Percentiles rank a stretch among this genome's conserved stretches.
phyloP scores from a whole-genome alignment of 768 basidiomycete genomes.

The Naganishia antarctica region DNA sequence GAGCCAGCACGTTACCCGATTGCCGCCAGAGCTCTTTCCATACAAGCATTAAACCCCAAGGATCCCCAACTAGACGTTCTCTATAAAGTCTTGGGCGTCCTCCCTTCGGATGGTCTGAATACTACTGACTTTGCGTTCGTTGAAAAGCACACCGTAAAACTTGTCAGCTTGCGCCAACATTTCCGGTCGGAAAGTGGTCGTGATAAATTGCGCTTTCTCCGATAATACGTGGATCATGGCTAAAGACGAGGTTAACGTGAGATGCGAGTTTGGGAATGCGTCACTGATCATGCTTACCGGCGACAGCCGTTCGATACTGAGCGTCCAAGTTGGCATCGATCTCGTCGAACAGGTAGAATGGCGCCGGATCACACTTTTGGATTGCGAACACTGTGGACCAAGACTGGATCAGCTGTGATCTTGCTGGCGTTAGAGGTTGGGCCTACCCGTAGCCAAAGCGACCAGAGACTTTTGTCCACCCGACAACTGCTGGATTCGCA shows the following conservation, averaged over 20 bases:
- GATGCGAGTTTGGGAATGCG: background rate
- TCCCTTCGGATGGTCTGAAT: constrained; percentile 81
- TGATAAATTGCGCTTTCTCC: constrained; percentile 87
- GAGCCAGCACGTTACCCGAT: too few relatives aligned
- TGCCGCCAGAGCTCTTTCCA: too few relatives aligned
- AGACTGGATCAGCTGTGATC: constrained; percentile 11
- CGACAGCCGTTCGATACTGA: constrained; percentile 94
- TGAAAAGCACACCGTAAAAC: constrained; percentile 94
- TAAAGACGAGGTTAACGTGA: constrained; percentile 38
- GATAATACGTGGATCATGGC: constrained; percentile 92
- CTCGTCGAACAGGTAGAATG: constrained; percentile 99
- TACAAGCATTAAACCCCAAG: background rate
- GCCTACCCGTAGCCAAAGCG: constrained; percentile 79
- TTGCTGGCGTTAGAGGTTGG: too few relatives aligned
- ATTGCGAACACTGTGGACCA: constrained; percentile 82
- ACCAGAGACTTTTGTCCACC: constrained; percentile 97
- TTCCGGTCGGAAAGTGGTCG: constrained; percentile 95
- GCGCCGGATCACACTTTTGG: constrained; percentile 98
- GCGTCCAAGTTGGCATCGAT: constrained; percentile 98
- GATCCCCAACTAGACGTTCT: constrained; percentile 44
- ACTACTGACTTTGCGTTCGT: constrained; percentile 88
- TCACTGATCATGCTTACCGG: constrained; percentile 57
- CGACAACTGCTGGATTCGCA: constrained; percentile 91
- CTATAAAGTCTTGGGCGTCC: constrained; percentile 90
- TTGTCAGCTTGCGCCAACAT: constrained; percentile 94